Percentiles rank a stretch among this genome's conserved stretches.
These are phyloP conservation scores for Xylaria longipes DNA, from an alignment of 495 filamentous ascomycete species.

Conservation along the genomic window DNA sequence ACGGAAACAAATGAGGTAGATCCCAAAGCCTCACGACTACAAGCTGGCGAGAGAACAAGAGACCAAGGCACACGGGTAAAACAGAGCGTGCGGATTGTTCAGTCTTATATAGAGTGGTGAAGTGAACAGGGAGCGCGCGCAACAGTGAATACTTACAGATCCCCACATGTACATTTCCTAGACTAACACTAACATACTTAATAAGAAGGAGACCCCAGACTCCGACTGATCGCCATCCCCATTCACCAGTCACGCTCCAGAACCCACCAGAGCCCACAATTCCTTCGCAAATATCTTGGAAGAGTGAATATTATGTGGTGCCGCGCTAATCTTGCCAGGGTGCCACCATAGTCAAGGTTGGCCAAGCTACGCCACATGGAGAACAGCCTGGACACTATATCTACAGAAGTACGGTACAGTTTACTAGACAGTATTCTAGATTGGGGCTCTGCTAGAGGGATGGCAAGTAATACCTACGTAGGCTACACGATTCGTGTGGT, in stretches of 20 bases:
- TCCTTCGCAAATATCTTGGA: conserved; percentile 18
- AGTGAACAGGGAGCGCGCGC: background rate
- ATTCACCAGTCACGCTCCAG: conserved; percentile 10
- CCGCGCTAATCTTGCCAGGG: conserved; percentile 12
- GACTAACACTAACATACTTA: conserved; percentile 5
- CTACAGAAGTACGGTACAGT: background rate
- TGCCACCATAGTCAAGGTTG: background rate
- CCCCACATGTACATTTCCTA: background rate
- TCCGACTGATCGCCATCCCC: conserved; percentile 15
- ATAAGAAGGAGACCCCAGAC: conserved; percentile 18
- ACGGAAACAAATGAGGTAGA: conserved; percentile 1
- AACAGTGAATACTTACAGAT: background rate
- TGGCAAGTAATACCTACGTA: background rate
- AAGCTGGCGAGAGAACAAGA: conserved; percentile 12
- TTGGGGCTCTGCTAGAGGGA: background rate
- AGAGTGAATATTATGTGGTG: background rate
- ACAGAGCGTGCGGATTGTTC: background rate
- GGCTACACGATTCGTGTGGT: background rate
- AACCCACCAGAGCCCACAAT: conserved; percentile 21
- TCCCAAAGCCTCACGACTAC: background rate
- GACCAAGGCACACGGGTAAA: background rate
- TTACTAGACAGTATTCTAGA: background rate
- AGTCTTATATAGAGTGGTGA: conserved; percentile 21
- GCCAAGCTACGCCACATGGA: background rate
- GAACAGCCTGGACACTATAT: background rate